Percentiles rank a stretch among this genome's conserved stretches.
Conservation (phyloP, 192 early-diverging fungal species). For the Coemansia sp. region DNA sequence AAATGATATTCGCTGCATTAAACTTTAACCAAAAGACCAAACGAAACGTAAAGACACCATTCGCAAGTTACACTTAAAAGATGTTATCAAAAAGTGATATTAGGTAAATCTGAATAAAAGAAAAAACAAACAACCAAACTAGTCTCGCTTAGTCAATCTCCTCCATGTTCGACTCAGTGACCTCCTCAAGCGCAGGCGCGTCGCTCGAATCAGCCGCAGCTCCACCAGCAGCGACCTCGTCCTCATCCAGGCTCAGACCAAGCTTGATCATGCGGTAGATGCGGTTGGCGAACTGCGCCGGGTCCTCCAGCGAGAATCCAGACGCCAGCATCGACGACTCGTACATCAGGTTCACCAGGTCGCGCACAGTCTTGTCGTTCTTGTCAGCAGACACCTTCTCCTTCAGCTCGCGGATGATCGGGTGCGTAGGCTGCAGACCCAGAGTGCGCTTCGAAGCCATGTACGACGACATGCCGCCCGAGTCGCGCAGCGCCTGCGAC, state of each 20-base stretch:
- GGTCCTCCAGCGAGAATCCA: conserved; percentile 97
- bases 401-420: conserved; percentile 94
- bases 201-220: conserved; percentile 40
- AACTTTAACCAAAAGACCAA: no score
- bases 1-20: no score
- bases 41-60: no score
- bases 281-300: conserved; percentile 85
- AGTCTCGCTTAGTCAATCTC: conserved; percentile 60
- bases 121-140: background rate
- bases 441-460: conserved; percentile 99
- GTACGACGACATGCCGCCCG: conserved; percentile 97
- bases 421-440: conserved; percentile 95
- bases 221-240: conserved; percentile 50
- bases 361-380: conserved; percentile 99
- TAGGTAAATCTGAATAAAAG: background rate
- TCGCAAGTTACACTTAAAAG: no score
- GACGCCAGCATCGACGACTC: conserved; percentile 95
- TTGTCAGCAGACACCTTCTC: conserved; percentile 90
- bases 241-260: conserved; percentile 93
- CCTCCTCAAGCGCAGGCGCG: conserved; percentile 54
- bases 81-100: background rate
- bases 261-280: conserved; percentile 99
- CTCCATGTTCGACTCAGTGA: conserved; percentile 65
- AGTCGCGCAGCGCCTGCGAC: conserved; percentile 98
- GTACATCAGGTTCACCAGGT: conserved; percentile 91